Evolutionary conservation across 2,329 filamentous ascomycete genomes (phyloP).

Genomic region (Aspergillus tamarii): DNA sequence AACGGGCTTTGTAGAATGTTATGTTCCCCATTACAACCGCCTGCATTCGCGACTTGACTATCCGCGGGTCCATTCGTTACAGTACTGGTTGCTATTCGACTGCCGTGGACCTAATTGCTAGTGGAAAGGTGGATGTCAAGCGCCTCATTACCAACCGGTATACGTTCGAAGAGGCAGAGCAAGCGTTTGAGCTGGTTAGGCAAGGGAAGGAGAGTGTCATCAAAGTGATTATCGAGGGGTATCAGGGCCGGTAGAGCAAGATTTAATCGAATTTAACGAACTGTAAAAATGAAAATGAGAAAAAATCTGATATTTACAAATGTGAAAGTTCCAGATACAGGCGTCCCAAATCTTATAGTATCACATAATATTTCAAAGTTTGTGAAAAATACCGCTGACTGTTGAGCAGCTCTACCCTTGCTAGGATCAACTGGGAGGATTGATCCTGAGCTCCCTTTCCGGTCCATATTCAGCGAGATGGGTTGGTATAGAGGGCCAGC

Average conservation of each 20-base stretch:
- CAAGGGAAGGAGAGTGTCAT: slow-evolving; percentile 43
- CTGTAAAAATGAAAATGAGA: background rate
- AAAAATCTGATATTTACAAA: rapidly evolving
- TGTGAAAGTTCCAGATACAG: background rate
- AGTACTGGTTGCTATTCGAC: slow-evolving; percentile 53
- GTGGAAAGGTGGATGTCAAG: slow-evolving; percentile 48
- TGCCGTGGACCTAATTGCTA: slow-evolving; percentile 55
- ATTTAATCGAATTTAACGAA: background rate
- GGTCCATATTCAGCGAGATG: background rate
- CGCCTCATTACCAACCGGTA: slow-evolving; percentile 45
- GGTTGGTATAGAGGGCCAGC: background rate
- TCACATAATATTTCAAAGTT: rapidly evolving
- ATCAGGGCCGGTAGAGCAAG: background rate
- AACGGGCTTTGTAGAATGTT: slow-evolving; percentile 41
- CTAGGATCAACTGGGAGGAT: background rate
- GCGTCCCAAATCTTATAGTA: background rate
- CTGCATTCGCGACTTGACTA: slow-evolving; percentile 52
- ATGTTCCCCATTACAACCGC: slow-evolving; percentile 56
- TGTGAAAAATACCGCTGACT: background rate
- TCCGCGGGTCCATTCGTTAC: slow-evolving; percentile 58
- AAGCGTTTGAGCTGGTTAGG: slow-evolving; percentile 53
- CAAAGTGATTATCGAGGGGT: slow-evolving; percentile 45
- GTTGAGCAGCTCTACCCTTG: background rate
- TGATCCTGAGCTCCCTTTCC: background rate
- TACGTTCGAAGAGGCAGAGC: slow-evolving; percentile 51